Base-by-base conservation (phyloP, 1,284 basidiomycete genomes). In the Rhodotorula sp. region DNA sequence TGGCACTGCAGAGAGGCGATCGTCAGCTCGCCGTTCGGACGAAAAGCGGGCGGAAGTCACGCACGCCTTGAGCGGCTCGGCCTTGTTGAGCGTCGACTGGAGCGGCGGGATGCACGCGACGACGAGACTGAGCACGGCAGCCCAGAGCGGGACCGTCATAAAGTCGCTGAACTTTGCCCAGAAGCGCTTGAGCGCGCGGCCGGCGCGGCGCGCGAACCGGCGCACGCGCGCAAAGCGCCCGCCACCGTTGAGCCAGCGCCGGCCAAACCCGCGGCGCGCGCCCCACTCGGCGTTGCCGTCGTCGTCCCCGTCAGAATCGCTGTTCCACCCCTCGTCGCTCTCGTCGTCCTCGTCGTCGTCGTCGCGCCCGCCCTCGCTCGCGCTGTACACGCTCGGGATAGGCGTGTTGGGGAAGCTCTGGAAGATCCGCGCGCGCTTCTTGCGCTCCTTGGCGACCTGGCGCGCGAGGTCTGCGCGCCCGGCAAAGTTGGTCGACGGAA, bases 51-150 rank as follows among this genome's bases (percentile, higher is more conserved):
- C 57, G 41, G 3, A 23, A 63, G 12, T 17, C 34, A 70, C 78
- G 63, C 34, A 79, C 78, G 77, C 73, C n/a, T 82, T 80, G 17
- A 84, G 71, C 9, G 83, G 81, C 67, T 80, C 77, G 25, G 81
- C 56, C 53, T 79, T 71, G 57, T 81, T 79, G 59, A 84, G 64
- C 23, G 77, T 73, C 52, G 73, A 66, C 71, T 84, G 83, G 50
- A 84, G 72, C 25, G 81, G 81, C 52, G 80, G 81, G 7, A 82
- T 80, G 50, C 82, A 79, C 34, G 82, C 82, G 14, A 84, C 82
- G 16, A 83, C 65, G 41, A 84, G 76, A 13, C 80, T 81, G 16
- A 82, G 73, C 4, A 83, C 71, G 21, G 82, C 82, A 8, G 82
- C 80, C 77, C 81, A 83, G 12, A 82, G 74, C 25, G 79, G 80